phyloP scores from a whole-genome alignment of 257 asterid species.

The Nicotiana sylvestris region DNA sequence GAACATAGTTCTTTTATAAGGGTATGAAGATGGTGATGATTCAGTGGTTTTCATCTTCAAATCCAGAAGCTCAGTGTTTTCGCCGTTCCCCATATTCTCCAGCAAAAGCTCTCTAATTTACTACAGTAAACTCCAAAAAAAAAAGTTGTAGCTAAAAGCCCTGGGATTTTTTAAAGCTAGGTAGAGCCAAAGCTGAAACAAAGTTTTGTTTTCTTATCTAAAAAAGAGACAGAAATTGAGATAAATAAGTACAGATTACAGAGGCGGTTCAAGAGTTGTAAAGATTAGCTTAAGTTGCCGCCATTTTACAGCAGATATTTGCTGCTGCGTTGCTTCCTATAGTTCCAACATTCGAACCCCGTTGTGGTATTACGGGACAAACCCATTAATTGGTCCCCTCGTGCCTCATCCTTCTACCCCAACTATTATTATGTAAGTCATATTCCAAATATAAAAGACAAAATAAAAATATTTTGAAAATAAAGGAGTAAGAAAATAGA shows the following conservation, averaged over 20 bases:
- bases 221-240: not conserved
- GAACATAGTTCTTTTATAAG: conserved; percentile 18
- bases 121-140: not conserved
- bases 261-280: conserved; percentile 7
- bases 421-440: too few relatives aligned
- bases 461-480: too few relatives aligned
- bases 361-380: not conserved
- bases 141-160: not conserved
- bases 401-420: too few relatives aligned
- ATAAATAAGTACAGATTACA: not conserved
- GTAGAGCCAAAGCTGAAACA: not conserved
- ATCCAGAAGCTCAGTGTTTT: conserved; percentile 26
- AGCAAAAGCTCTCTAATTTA: not conserved
- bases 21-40: not conserved
- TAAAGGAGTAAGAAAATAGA: too few relatives aligned
- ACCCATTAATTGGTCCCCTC: too few relatives aligned
- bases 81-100: conserved; percentile 22
- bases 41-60: conserved; percentile 41
- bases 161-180: too few relatives aligned
- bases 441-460: too few relatives aligned
- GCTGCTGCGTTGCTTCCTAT: conserved; percentile 30
- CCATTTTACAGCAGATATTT: conserved; percentile 21
- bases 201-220: not conserved
- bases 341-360: conserved; percentile 43
- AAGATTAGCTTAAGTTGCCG: conserved; percentile 31